Evolutionary conservation across 1,284 basidiomycete species (phyloP).

Genomic region (Cystobasidiaceae sp.): DNA sequence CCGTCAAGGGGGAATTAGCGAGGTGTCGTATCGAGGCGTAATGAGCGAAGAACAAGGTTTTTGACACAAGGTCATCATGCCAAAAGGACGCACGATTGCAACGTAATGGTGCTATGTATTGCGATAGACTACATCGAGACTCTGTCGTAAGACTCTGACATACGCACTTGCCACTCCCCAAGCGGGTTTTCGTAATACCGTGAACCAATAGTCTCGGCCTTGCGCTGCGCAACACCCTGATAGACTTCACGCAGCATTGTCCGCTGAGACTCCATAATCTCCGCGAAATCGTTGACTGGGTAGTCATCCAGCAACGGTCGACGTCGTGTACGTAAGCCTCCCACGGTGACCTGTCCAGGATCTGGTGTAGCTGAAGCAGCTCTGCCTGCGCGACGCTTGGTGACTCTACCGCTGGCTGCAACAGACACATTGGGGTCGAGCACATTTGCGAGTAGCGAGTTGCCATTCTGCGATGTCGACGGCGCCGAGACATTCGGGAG

Average conservation of each 20-base stretch:
- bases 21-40: too few species aligned
- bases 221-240: background rate
- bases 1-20: too few species aligned
- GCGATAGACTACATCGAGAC: too few species aligned
- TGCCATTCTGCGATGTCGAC: too few species aligned
- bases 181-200: conserved; percentile 18
- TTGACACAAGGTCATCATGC: too few species aligned
- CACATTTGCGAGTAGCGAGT: background rate
- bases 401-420: too few species aligned
- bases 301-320: conserved; percentile 9
- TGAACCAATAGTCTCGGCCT: conserved; percentile 14
- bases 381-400: too few species aligned
- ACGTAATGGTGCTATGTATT: too few species aligned
- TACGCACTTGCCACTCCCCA: conserved; percentile 28
- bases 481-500: too few species aligned
- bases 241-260: conserved; percentile 1
- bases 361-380: conserved; percentile 7
- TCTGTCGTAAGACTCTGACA: conserved; percentile 19
- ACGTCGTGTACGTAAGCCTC: conserved; percentile 10
- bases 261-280: conserved; percentile 1
- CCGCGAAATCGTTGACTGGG: conserved; percentile 18
- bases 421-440: background rate
- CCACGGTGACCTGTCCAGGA: conserved; percentile 4
- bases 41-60: too few species aligned
- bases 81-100: too few species aligned